phyloP scores from a whole-genome alignment of 305 asterid species.

The Andrographis paniculata region DNA sequence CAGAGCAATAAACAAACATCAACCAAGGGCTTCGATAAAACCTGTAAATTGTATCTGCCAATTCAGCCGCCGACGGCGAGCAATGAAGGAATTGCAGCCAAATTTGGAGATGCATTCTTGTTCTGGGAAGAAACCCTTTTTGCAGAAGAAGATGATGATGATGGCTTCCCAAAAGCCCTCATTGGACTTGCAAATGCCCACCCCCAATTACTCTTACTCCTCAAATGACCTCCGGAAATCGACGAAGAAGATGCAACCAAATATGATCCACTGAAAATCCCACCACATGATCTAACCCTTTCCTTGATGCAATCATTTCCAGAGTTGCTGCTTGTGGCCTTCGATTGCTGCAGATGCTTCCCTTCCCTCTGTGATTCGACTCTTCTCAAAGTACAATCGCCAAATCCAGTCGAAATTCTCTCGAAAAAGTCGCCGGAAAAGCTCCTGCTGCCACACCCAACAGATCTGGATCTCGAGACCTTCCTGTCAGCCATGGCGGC shows the following conservation, averaged over 20 bases:
- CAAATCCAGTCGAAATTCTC: constrained; percentile 56
- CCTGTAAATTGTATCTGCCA: too few species aligned
- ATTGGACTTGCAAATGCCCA: constrained; percentile 94
- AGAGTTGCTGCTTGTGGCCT: constrained; percentile 20
- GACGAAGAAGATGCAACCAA: constrained; percentile 26
- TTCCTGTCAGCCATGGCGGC: constrained; percentile 28
- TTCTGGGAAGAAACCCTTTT: constrained; percentile 37
- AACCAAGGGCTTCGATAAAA: too few species aligned
- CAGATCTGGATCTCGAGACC: constrained; percentile 62
- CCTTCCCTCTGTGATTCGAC: constrained; percentile 64
- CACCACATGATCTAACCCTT: constrained; percentile 50
- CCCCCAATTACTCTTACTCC: constrained; percentile 83
- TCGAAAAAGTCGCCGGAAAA: constrained; percentile 57
- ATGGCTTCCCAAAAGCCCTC: too few species aligned
- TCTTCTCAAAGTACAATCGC: constrained; percentile 50
- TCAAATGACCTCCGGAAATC: constrained; percentile 63
- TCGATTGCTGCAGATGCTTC: too few species aligned
- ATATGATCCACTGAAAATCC: constrained; percentile 44
- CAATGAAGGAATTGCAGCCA: constrained; percentile 83
- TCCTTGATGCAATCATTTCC: constrained; percentile 36
- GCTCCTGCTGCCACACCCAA: constrained; percentile 61
- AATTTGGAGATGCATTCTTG: constrained; percentile 62
- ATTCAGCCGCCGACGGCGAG: constrained; percentile 50
- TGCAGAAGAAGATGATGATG: constrained; percentile 37
- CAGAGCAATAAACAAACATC: too few species aligned